phyloP scores from a whole-genome alignment of 2,329 filamentous ascomycete species.

The Pseudopithomyces maydicus region DNA sequence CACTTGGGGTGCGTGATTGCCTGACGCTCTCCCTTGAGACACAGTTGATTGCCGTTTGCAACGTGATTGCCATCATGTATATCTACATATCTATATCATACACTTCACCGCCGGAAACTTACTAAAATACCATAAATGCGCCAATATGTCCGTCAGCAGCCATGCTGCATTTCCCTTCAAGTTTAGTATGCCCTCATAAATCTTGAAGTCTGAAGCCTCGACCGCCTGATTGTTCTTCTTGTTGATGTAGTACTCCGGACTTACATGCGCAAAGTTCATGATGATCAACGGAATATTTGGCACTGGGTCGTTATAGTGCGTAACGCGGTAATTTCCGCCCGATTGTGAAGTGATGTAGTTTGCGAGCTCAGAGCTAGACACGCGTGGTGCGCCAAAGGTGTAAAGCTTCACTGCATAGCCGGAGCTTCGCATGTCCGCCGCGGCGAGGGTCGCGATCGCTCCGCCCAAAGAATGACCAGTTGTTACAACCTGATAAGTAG shows the following conservation, averaged over 20 bases:
- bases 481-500: conserved; percentile 59
- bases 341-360: conserved; percentile 61
- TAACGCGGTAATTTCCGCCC: conserved; percentile 65
- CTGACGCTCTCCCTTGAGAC: too few relatives aligned
- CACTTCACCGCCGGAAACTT: conserved; percentile 17
- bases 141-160: conserved; percentile 33
- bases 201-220: conserved; percentile 25
- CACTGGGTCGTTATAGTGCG: conserved; percentile 70
- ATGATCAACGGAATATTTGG: conserved; percentile 67
- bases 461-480: conserved; percentile 74
- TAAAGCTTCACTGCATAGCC: conserved; percentile 48
- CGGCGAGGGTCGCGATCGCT: conserved; percentile 66
- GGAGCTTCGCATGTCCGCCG: conserved; percentile 50
- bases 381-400: conserved; percentile 70
- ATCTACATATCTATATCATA: background rate
- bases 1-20: too few relatives aligned
- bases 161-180: conserved; percentile 36
- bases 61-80: too few relatives aligned
- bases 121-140: conserved; percentile 46
- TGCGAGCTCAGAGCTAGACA: conserved; percentile 65
- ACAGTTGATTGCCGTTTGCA: too few relatives aligned
- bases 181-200: conserved; percentile 28
- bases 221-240: conserved; percentile 27
- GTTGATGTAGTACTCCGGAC: conserved; percentile 67
- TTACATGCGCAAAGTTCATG: conserved; percentile 68